Evolutionary conservation across 2,329 filamentous ascomycete genomes (phyloP), one percentile per base, ranked within the genome.

Genomic region (Metarhizium sp.): DNA sequence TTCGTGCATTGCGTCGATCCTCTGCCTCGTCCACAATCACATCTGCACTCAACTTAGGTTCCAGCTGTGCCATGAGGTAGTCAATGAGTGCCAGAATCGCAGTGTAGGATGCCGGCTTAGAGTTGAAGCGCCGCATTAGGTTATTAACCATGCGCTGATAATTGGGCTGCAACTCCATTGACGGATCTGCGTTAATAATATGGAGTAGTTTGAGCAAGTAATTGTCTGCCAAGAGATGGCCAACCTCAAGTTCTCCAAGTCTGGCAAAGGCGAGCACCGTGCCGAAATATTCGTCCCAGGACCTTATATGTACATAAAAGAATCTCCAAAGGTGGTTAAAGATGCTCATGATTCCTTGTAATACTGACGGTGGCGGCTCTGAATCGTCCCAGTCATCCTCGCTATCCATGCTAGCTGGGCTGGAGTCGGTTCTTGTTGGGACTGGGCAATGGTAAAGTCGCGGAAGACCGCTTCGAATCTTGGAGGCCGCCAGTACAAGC

Each of bases 251-350:
- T 3, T 74, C 69, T 1, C 87, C 86, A 54, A 89, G 69, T 49
- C 73, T 75, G 14, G 83, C 82, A 64, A 92, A 86, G n/a, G 73
- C 73, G n/a, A 79, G 65, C 58, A 92, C 74, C n/a, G 87, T 77
- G 13, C 80, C 79, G 65, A 92, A 92, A 56, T 86, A 86, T 63
- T 92, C 88, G 46, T 85, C 81, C 89, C 89, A 94, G 3, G 87
- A 80, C 55, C 84, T 80, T 32, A 82, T 72, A 49, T 78, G 74
- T 2, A 73, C 69, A 57, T 88, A 82, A 55, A 90, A 82, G n/a
- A 71, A 73, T 3, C 78, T 71, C 80, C 83, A 90, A 3, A 89
- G 67, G 25, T 75, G 67, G 34, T 75, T 71, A 51, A 90, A 74
- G 25, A 82, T 70, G 18, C 64, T 61, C 45, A 84, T 67, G 4